Evolutionary conservation across 1,139 yeast genomes (phyloP).

Genomic region (Magnusiomyces sp.): DNA sequence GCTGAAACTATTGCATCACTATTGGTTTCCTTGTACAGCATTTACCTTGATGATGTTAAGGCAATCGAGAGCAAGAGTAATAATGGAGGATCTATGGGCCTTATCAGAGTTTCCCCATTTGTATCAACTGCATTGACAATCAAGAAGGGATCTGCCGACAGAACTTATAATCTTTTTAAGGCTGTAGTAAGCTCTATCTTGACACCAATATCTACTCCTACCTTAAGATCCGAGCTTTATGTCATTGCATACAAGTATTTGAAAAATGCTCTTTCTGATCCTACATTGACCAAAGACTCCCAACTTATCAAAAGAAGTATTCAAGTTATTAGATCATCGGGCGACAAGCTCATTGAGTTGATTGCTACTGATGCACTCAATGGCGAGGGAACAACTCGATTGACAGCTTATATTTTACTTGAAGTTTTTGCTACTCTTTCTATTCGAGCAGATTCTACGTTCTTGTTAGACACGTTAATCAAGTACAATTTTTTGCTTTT

Average conservation of each 20-base stretch:
- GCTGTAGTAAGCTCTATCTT: slow-evolving; percentile 67
- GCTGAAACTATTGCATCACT: slow-evolving; percentile 73
- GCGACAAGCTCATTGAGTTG: slow-evolving; percentile 52
- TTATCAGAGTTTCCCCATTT: background rate
- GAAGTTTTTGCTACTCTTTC: slow-evolving; percentile 62
- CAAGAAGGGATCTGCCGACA: slow-evolving; percentile 33
- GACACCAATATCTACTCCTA: slow-evolving; percentile 58
- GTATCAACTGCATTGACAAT: slow-evolving; percentile 19
- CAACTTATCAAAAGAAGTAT: slow-evolving; percentile 18
- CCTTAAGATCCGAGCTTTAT: slow-evolving; percentile 70
- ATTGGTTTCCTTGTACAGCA: slow-evolving; percentile 60
- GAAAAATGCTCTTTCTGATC: slow-evolving; percentile 6
- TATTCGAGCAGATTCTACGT: slow-evolving; percentile 41
- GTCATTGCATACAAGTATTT: slow-evolving; percentile 62
- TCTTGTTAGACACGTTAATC: slow-evolving; percentile 52
- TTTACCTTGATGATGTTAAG: slow-evolving; percentile 43
- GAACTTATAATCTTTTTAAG: slow-evolving; percentile 61
- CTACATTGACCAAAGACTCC: slow-evolving; percentile 1
- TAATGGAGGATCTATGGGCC: background rate
- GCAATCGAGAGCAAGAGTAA: slow-evolving; percentile 17
- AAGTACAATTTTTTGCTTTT: slow-evolving; percentile 58
- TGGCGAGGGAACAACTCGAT: slow-evolving; percentile 69
- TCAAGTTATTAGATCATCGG: slow-evolving; percentile 48
- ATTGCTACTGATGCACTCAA: slow-evolving; percentile 71
- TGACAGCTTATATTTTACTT: slow-evolving; percentile 66